Evolutionary conservation across 495 filamentous ascomycete genomes (phyloP).

Genomic region (Xylaria bambusicola): DNA sequence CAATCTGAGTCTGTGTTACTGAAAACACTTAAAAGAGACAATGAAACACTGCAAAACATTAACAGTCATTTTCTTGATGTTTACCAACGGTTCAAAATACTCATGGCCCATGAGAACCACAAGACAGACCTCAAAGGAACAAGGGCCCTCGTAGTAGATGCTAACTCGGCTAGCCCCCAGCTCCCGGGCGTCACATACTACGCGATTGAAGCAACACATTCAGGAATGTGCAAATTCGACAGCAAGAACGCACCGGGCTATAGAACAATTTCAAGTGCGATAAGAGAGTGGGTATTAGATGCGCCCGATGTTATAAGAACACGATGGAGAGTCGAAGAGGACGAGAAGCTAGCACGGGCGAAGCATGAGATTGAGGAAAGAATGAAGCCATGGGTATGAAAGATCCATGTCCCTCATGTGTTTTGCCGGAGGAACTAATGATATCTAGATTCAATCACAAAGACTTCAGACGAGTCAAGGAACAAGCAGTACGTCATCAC

Average conservation of each 20-base stretch:
- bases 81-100: conserved; percentile 69
- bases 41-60: conserved; percentile 79
- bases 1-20: conserved; percentile 71
- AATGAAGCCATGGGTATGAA: conserved; percentile 41
- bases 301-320: conserved; percentile 58
- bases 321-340: conserved; percentile 66
- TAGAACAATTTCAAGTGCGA: conserved; percentile 67
- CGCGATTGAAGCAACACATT: conserved; percentile 81
- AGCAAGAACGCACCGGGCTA: conserved; percentile 72
- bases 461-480: conserved; percentile 29
- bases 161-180: conserved; percentile 72
- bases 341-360: conserved; percentile 48
- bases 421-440: conserved; percentile 11
- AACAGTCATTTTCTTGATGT: conserved; percentile 75
- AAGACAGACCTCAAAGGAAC: conserved; percentile 66
- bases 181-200: conserved; percentile 73
- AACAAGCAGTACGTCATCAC: conserved; percentile 33
- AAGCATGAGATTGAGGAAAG: conserved; percentile 47
- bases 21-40: conserved; percentile 72
- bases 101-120: conserved; percentile 67
- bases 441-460: conserved; percentile 29
- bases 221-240: conserved; percentile 86
- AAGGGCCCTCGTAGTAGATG: conserved; percentile 66
- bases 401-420: background rate
- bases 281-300: conserved; percentile 67